phyloP scores from a whole-genome alignment of 495 filamentous ascomycete genomes.

The Lasiosphaeria miniovina region DNA sequence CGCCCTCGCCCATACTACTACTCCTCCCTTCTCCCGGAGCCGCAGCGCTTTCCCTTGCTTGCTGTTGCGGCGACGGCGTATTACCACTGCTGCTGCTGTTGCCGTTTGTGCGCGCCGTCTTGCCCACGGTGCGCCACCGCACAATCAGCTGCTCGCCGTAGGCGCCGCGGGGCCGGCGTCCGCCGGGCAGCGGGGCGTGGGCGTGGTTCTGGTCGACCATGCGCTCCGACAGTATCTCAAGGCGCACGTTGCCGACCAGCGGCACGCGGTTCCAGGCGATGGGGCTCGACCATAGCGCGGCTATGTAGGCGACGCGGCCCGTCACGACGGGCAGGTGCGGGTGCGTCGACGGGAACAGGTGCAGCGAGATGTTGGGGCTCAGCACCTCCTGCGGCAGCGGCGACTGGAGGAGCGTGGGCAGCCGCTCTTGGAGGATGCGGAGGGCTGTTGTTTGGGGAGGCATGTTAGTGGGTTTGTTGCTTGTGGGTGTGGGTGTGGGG shows the following conservation, averaged over 20 bases:
- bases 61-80: no score
- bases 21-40: no score
- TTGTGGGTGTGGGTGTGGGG: background rate
- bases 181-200: constrained; percentile 17
- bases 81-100: background rate
- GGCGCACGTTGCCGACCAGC: constrained; percentile 79
- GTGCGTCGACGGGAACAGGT: constrained; percentile 95
- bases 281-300: constrained; percentile 91
- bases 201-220: constrained; percentile 57
- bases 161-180: constrained; percentile 34
- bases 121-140: constrained; percentile 67
- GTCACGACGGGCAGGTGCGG: constrained; percentile 90
- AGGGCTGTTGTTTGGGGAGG: constrained; percentile 55
- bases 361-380: constrained; percentile 82
- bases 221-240: constrained; percentile 83
- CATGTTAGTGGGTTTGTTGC: background rate
- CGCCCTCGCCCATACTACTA: no score
- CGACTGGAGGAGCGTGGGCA: constrained; percentile 82
- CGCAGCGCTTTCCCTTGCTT: no score
- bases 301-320: constrained; percentile 84
- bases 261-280: constrained; percentile 93
- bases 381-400: constrained; percentile 82
- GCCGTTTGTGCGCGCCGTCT: constrained; percentile 17
- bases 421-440: constrained; percentile 76
- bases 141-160: constrained; percentile 78